These are phyloP conservation scores for Pythium rhizo-oryzae DNA, from an alignment of 352 stramenopile genomes.

Conservation along the genomic window DNA sequence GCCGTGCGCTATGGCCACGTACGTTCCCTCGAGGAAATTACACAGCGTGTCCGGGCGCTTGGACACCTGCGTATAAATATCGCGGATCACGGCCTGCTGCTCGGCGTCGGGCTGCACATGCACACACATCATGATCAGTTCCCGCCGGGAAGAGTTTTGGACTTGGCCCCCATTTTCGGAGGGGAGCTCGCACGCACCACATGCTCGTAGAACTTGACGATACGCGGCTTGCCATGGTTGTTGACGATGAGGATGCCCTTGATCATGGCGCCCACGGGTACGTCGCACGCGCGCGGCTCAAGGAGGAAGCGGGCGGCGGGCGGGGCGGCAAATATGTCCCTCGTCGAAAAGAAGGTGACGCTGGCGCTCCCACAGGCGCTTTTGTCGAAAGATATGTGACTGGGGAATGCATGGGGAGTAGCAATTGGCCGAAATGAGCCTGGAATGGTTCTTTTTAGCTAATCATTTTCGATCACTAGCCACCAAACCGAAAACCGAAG, in stretches of 20 bases:
- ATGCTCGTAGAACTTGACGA: slow-evolving; percentile 99
- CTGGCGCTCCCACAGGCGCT: background rate
- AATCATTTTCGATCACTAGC: background rate
- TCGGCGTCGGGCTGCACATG: slow-evolving; percentile 89
- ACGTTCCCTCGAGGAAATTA: slow-evolving; percentile 98
- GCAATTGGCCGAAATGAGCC: slow-evolving; percentile 20
- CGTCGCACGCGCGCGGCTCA: background rate
- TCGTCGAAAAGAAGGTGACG: background rate
- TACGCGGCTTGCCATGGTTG: slow-evolving; percentile 98
- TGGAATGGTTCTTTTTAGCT: background rate
- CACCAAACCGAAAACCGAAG: too few relatives aligned
- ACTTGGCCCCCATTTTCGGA: background rate
- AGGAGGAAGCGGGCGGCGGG: background rate
- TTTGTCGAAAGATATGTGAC: slow-evolving; percentile 35
- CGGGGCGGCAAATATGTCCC: background rate
- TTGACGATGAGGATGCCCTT: slow-evolving; percentile 99
- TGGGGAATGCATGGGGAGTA: background rate
- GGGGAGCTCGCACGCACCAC: slow-evolving; percentile 75
- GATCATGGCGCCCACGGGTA: slow-evolving; percentile 85
- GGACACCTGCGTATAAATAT: slow-evolving; percentile 99
- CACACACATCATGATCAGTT: background rate
- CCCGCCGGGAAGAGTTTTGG: slow-evolving; percentile 2
- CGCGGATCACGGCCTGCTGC: slow-evolving; percentile 97
- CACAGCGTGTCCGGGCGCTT: slow-evolving; percentile 98
- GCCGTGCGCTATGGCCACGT: slow-evolving; percentile 27